These are phyloP conservation scores for Aspergillus saccharolyticus DNA, from an alignment of 495 filamentous ascomycete species.

Conservation along the genomic window DNA sequence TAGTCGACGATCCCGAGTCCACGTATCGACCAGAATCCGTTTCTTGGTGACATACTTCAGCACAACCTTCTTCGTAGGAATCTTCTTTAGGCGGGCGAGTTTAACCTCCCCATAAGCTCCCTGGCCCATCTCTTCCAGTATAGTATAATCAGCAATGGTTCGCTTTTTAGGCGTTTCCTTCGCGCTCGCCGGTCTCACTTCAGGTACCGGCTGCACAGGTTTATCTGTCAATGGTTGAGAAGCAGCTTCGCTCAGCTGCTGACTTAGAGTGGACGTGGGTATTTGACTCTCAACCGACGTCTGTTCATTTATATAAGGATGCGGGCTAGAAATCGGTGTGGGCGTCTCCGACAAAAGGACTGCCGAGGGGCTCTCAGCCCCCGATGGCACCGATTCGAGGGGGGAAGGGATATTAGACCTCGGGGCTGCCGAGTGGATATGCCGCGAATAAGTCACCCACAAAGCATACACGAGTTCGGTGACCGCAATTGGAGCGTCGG, in stretches of 20 bases:
- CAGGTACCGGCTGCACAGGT: slow-evolving; percentile 38
- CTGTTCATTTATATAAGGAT: slow-evolving; percentile 13
- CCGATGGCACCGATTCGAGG: slow-evolving; percentile 15
- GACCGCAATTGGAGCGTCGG: slow-evolving; percentile 41
- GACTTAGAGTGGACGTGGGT: slow-evolving; percentile 66
- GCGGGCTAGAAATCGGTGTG: slow-evolving; percentile 9
- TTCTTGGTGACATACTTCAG: slow-evolving; percentile 98
- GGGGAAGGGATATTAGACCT: slow-evolving; percentile 45
- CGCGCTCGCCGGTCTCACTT: slow-evolving; percentile 30
- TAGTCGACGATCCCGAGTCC: slow-evolving; percentile 89
- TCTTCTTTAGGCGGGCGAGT: slow-evolving; percentile 81
- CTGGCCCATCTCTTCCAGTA: slow-evolving; percentile 98
- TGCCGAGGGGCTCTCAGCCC: slow-evolving; percentile 13
- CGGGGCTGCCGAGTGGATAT: slow-evolving; percentile 71
- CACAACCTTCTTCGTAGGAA: slow-evolving; percentile 73
- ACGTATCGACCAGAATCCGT: slow-evolving; percentile 95
- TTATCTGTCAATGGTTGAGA: slow-evolving; percentile 47
- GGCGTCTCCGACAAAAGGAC: slow-evolving; percentile 13
- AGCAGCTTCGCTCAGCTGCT: slow-evolving; percentile 71
- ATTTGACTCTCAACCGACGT: slow-evolving; percentile 27
- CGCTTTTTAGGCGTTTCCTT: slow-evolving; percentile 56
- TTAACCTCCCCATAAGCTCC: slow-evolving; percentile 98
- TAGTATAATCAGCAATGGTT: slow-evolving; percentile 81
- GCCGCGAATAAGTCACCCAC: slow-evolving; percentile 94
- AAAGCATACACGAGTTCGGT: slow-evolving; percentile 88